Conservation (phyloP, 495 filamentous ascomycete genomes). For the Apiosordaria backusii region DNA sequence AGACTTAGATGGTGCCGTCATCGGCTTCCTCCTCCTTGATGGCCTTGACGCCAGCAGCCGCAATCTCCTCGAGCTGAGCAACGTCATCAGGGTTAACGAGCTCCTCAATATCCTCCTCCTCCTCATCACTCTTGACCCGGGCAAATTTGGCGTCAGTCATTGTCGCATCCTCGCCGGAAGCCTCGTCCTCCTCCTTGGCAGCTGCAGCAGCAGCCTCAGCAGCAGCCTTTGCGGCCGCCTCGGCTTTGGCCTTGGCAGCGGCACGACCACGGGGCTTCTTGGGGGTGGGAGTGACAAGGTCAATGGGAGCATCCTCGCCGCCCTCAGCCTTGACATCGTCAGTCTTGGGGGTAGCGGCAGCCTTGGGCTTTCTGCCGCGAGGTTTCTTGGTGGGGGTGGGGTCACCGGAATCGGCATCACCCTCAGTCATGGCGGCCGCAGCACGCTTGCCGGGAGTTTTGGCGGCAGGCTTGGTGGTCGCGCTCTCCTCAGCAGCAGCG, state of each 20-base stretch:
- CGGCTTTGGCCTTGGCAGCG: neutral
- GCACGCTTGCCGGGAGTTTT: neutral
- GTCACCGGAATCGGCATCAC: neutral
- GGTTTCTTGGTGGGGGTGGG: neutral
- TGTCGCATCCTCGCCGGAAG: neutral
- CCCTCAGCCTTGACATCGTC: neutral
- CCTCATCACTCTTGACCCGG: neutral
- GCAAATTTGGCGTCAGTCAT: neutral
- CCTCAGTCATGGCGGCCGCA: neutral
- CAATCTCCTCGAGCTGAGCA: neutral
- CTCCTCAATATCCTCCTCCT: neutral
- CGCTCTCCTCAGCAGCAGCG: neutral
- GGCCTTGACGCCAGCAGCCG: neutral
- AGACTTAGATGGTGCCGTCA: neutral
- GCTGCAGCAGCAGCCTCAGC: neutral
- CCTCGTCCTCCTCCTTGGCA: neutral
- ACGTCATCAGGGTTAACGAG: neutral
- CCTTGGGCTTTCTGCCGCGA: slow-evolving; percentile 4
- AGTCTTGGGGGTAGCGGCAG: neutral
- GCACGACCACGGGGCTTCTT: neutral
- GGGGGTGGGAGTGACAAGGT: neutral
- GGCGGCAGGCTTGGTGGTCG: neutral
- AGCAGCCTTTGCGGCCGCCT: neutral
- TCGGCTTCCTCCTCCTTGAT: neutral
- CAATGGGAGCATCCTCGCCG: neutral